Conservation (phyloP, 2,329 filamentous ascomycete genomes). For the Metarhizium album region DNA sequence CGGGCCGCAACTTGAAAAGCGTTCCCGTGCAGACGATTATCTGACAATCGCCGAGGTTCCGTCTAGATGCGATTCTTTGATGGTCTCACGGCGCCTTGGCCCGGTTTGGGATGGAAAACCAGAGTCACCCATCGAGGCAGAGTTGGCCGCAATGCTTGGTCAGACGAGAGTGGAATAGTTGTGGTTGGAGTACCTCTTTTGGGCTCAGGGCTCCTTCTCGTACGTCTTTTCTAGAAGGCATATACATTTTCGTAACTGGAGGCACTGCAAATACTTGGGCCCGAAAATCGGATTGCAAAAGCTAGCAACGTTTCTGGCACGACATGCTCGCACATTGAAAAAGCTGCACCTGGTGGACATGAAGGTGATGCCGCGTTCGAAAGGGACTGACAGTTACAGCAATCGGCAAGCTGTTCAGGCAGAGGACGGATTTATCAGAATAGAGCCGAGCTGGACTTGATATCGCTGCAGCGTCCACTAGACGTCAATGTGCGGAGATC, state of each 20-base stretch:
- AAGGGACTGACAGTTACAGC: background rate
- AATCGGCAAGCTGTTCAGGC: no score
- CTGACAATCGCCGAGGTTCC: background rate
- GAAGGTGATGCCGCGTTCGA: background rate
- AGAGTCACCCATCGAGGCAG: background rate
- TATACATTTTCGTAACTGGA: background rate
- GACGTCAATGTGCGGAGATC: no score
- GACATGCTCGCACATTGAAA: background rate
- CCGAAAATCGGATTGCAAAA: background rate
- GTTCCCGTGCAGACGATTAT: background rate
- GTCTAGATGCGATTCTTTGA: background rate
- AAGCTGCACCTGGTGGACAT: background rate
- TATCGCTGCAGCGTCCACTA: no score
- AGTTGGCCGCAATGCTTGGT: background rate
- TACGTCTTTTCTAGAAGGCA: background rate
- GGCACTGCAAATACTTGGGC: background rate
- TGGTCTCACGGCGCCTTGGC: background rate
- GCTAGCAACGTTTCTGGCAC: background rate
- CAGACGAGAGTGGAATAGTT: slow-evolving; percentile 2
- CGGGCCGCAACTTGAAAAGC: background rate
- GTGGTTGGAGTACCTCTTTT: slow-evolving; percentile 9
- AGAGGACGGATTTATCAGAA: background rate
- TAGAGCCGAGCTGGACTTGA: background rate
- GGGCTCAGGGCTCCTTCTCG: background rate
- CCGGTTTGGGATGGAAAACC: background rate